phyloP scores from a whole-genome alignment of 768 basidiomycete species.

The Phanerodontia chrysosporium region DNA sequence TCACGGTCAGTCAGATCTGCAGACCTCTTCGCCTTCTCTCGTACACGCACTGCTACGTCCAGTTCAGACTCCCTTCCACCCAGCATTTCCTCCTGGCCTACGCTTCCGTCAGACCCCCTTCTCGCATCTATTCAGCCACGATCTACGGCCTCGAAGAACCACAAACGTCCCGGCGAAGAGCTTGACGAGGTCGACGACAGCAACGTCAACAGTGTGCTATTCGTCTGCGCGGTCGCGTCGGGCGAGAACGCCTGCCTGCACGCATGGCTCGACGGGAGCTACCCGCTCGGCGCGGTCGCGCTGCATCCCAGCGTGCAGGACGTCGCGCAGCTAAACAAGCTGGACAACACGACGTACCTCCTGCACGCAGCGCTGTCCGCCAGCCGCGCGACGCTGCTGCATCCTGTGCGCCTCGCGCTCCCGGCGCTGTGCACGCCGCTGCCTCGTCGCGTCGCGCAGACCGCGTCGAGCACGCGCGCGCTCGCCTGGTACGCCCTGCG shows the following conservation, averaged over 20 bases:
- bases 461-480: constrained; percentile 37
- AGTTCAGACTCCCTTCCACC: constrained; percentile 41
- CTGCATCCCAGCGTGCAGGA: constrained; percentile 28
- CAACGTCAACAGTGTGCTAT: constrained; percentile 54
- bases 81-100: constrained; percentile 66
- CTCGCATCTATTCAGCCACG: constrained; percentile 58
- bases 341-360: constrained; percentile 43
- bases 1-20: constrained; percentile 19
- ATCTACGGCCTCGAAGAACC: constrained; percentile 26
- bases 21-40: constrained; percentile 74
- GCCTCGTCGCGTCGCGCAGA: constrained; percentile 57
- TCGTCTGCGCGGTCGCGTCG: constrained; percentile 34
- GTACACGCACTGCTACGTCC: constrained; percentile 39
- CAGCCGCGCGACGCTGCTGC: not conserved
- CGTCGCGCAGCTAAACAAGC: constrained; percentile 42
- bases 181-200: constrained; percentile 47
- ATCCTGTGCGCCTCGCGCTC: not conserved
- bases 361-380: constrained; percentile 26
- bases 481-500: constrained; percentile 69
- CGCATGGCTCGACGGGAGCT: constrained; percentile 73
- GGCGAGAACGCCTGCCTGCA: constrained; percentile 44
- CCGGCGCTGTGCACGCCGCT: not conserved
- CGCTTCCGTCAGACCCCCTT: constrained; percentile 48
- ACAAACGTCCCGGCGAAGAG: constrained; percentile 27
- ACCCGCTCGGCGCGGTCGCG: constrained; percentile 54